Evolutionary conservation across 495 filamentous ascomycete genomes (phyloP).

Genomic region (Aspergillus olivimuriae): DNA sequence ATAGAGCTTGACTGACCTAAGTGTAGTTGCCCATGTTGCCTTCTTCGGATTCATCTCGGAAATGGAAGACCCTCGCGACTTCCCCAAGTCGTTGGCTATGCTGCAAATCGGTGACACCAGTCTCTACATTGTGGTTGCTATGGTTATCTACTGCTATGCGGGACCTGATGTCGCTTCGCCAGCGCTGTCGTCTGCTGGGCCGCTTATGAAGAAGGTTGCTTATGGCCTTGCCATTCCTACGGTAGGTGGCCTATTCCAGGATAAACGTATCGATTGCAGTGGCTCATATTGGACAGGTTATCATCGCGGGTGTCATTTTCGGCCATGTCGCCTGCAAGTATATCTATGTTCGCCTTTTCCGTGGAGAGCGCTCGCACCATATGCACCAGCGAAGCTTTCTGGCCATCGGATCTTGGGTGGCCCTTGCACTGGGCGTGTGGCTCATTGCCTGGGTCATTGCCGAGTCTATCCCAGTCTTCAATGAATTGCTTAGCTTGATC

Average conservation of each 20-base stretch:
- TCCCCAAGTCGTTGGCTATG: constrained; percentile 56
- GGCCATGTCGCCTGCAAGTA: constrained; percentile 57
- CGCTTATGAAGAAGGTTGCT: constrained; percentile 57
- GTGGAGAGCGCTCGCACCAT: constrained; percentile 35
- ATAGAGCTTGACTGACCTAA: constrained; percentile 1
- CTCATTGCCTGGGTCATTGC: constrained; percentile 64
- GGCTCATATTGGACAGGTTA: constrained; percentile 16
- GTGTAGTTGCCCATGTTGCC: constrained; percentile 55
- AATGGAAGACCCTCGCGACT: constrained; percentile 59
- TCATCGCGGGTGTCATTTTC: constrained; percentile 47
- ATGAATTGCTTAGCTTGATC: constrained; percentile 52
- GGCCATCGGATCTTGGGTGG: constrained; percentile 47
- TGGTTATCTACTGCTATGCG: constrained; percentile 62
- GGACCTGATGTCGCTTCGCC: constrained; percentile 65
- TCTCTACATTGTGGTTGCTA: constrained; percentile 48
- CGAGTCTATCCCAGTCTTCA: constrained; percentile 67
- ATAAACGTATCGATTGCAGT: neutral
- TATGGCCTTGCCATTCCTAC: constrained; percentile 75
- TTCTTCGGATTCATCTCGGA: constrained; percentile 75
- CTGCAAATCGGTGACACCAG: constrained; percentile 58
- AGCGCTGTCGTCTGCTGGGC: constrained; percentile 59
- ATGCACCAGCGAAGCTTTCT: constrained; percentile 51
- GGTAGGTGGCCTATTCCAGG: constrained; percentile 15
- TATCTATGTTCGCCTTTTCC: constrained; percentile 58
- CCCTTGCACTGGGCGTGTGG: constrained; percentile 50